Percentiles rank a stretch among this genome's conserved stretches.
phyloP scores from a whole-genome alignment of 441 rosid genomes.

The Bocquillonia castaneifolia region DNA sequence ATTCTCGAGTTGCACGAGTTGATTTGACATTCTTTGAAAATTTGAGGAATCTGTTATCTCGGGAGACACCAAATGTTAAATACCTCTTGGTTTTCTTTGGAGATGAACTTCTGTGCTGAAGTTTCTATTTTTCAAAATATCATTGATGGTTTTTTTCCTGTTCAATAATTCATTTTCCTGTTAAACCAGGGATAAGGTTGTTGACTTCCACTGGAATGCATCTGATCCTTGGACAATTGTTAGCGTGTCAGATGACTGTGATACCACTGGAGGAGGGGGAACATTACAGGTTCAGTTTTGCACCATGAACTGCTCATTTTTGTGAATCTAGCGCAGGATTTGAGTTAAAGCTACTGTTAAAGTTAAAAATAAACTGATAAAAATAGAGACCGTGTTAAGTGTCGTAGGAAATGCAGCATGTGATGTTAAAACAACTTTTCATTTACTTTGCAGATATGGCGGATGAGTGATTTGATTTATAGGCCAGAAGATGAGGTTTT shows the following conservation, averaged over 20 bases:
- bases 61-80: not conserved
- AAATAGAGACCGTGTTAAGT: not conserved
- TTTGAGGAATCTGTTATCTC: not conserved
- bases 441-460: slow-evolving; percentile 69
- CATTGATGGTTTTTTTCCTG: slow-evolving; percentile 5
- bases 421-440: not conserved
- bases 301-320: not conserved
- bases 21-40: not conserved
- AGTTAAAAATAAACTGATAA: not conserved
- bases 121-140: not conserved
- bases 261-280: slow-evolving; percentile 92
- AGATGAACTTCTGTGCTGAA: not conserved
- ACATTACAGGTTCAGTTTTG: slow-evolving; percentile 66
- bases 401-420: not conserved
- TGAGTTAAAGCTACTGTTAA: not conserved
- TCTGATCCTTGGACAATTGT: slow-evolving; percentile 96
- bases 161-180: too few relatives aligned
- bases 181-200: slow-evolving; percentile 77
- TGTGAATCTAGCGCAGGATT: not conserved
- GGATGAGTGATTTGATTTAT: slow-evolving; percentile 93
- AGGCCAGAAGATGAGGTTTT: slow-evolving; percentile 92
- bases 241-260: slow-evolving; percentile 97
- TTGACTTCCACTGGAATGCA: slow-evolving; percentile 91
- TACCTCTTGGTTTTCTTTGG: too few relatives aligned
- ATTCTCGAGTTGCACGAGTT: not conserved